These are phyloP conservation scores for Ceratobasidium sp. DNA, from an alignment of 1,284 basidiomycete genomes.

Conservation along the genomic window DNA sequence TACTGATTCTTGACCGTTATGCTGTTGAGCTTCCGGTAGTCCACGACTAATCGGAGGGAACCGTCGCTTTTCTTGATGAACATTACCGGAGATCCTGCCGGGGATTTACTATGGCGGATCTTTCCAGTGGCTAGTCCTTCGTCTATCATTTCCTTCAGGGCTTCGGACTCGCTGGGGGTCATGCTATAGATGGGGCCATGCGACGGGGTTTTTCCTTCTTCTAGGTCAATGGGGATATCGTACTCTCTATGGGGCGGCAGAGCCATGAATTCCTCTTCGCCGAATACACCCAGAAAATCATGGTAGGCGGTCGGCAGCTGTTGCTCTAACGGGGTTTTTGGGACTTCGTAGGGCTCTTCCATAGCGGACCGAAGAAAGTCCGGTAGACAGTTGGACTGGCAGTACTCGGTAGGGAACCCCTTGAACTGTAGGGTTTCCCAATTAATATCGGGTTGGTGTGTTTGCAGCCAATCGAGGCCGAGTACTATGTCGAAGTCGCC, in stretches of 20 bases:
- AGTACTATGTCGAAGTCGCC: neutral
- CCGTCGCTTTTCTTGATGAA: slow-evolving; percentile 56
- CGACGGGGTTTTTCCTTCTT: no score
- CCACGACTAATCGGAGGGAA: slow-evolving; percentile 56
- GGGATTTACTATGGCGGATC: slow-evolving; percentile 20
- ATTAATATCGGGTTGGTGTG: neutral
- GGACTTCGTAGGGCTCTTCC: neutral
- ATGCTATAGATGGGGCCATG: slow-evolving; percentile 1
- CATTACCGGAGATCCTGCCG: neutral
- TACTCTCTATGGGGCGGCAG: neutral
- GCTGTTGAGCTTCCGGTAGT: slow-evolving; percentile 60
- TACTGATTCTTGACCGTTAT: slow-evolving; percentile 47
- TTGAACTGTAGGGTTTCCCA: neutral
- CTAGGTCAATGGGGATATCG: no score
- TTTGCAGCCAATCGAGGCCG: neutral
- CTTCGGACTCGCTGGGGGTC: slow-evolving; percentile 11
- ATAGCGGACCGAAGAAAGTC: neutral
- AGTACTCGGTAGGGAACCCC: neutral
- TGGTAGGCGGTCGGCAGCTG: slow-evolving; percentile 1
- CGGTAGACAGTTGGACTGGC: neutral
- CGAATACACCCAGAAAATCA: slow-evolving; percentile 6
- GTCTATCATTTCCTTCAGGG: slow-evolving; percentile 20
- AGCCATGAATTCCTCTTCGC: neutral
- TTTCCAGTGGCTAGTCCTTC: slow-evolving; percentile 11
- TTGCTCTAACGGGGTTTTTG: neutral